phyloP scores from a whole-genome alignment of 2,329 filamentous ascomycete species.

The Trichoderma sp. region DNA sequence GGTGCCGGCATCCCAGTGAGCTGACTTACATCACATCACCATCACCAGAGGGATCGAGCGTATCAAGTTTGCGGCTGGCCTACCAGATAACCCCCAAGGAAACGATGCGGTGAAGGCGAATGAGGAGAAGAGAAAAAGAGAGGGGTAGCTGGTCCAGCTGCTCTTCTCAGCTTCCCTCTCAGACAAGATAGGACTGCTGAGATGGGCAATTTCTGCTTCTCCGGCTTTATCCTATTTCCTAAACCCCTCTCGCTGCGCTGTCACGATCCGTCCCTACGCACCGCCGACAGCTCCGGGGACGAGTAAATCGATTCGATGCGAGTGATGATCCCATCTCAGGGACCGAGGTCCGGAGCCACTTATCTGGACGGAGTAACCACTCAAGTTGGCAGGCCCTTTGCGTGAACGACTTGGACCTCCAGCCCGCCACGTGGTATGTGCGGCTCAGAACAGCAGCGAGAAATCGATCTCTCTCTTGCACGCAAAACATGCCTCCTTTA shows the following conservation, averaged over 20 bases:
- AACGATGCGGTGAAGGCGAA: neutral
- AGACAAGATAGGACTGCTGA: neutral
- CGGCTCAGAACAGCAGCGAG: neutral
- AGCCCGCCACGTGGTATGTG: conserved; percentile 12
- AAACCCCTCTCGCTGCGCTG: neutral
- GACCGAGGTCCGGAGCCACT: neutral
- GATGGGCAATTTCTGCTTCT: neutral
- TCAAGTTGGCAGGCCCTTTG: neutral
- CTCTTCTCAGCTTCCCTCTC: neutral
- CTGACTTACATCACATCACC: conserved; percentile 14
- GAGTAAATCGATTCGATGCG: neutral
- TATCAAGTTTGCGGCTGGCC: neutral
- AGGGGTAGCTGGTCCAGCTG: neutral
- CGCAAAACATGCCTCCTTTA: neutral
- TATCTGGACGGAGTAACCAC: neutral
- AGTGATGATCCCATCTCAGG: neutral
- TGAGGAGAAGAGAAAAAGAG: neutral
- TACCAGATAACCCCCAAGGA: neutral
- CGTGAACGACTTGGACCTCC: neutral
- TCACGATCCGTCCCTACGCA: neutral
- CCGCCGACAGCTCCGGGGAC: neutral
- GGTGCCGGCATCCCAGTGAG: neutral
- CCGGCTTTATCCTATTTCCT: neutral
- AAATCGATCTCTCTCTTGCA: neutral
- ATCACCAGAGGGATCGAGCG: neutral